phyloP scores from a whole-genome alignment of 371 early-diverging fungal genomes.

The Apophysomyces elegans region DNA sequence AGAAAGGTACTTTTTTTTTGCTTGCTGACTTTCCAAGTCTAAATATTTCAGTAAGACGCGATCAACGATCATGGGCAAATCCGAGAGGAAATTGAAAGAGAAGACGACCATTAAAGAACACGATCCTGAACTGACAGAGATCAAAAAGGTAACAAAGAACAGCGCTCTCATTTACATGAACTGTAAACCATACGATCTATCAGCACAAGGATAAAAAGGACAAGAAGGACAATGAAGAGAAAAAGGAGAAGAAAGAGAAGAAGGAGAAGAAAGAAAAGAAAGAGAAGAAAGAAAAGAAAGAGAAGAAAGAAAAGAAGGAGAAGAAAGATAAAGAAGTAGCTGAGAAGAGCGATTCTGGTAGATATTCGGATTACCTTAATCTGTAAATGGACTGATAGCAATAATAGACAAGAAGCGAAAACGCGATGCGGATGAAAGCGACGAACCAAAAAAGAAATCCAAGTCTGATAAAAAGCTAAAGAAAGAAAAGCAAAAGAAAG shows the following conservation, averaged over 20 bases:
- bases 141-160: neutral
- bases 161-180: neutral
- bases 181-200: neutral
- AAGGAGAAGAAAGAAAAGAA: neutral
- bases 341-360: too few relatives aligned
- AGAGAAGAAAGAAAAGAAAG: neutral
- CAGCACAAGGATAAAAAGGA: neutral
- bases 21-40: neutral
- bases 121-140: neutral
- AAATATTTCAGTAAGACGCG: neutral
- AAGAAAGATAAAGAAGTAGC: neutral
- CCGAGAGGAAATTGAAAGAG: neutral
- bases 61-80: neutral
- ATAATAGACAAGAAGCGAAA: constrained; percentile 23
- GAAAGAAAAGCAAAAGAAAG: constrained; percentile 16
- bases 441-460: constrained; percentile 13
- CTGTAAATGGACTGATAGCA: neutral
- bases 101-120: neutral
- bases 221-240: constrained; percentile 4
- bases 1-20: neutral
- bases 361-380: too few relatives aligned
- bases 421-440: constrained; percentile 6
- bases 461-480: constrained; percentile 27
- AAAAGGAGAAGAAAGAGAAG: neutral
- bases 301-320: neutral